Conservation (phyloP, 2,329 filamentous ascomycete species). For the Conoideocrella luteorostrata region DNA sequence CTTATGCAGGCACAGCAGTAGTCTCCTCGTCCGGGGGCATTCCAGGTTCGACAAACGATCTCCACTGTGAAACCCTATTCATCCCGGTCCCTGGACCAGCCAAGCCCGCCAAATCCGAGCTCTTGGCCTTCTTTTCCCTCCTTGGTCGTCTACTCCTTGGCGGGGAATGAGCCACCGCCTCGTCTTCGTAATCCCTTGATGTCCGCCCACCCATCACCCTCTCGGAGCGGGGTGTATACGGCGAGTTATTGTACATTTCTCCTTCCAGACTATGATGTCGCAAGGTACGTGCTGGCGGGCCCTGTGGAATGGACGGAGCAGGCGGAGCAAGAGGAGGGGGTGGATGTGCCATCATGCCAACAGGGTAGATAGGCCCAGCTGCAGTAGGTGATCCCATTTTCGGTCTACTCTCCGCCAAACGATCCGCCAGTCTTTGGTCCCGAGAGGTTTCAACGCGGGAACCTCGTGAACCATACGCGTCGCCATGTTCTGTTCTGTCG, state of each 20-base stretch:
- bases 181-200: slow-evolving; percentile 25
- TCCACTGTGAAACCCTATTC: slow-evolving; percentile 44
- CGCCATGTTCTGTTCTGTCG: slow-evolving; percentile 28
- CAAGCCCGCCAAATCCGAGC: slow-evolving; percentile 42
- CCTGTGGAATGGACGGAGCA: background rate
- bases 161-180: slow-evolving; percentile 20
- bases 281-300: slow-evolving; percentile 10
- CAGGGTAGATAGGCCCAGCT: slow-evolving; percentile 25
- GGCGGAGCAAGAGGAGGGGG: background rate
- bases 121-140: slow-evolving; percentile 22
- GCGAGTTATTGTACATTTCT: slow-evolving; percentile 24
- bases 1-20: slow-evolving; percentile 7
- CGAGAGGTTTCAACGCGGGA: slow-evolving; percentile 33
- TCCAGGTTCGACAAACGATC: slow-evolving; percentile 39
- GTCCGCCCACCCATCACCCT: slow-evolving; percentile 21
- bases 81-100: slow-evolving; percentile 35
- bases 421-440: slow-evolving; percentile 44
- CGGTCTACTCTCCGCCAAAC: slow-evolving; percentile 39
- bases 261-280: slow-evolving; percentile 36
- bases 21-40: slow-evolving; percentile 28
- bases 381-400: slow-evolving; percentile 25
- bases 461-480: slow-evolving; percentile 36
- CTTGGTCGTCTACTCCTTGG: slow-evolving; percentile 21
- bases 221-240: slow-evolving; percentile 23
- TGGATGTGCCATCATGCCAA: slow-evolving; percentile 16